Evolutionary conservation across 2,329 filamentous ascomycete species (phyloP).

Genomic region (Fusarium brachygibbosum): DNA sequence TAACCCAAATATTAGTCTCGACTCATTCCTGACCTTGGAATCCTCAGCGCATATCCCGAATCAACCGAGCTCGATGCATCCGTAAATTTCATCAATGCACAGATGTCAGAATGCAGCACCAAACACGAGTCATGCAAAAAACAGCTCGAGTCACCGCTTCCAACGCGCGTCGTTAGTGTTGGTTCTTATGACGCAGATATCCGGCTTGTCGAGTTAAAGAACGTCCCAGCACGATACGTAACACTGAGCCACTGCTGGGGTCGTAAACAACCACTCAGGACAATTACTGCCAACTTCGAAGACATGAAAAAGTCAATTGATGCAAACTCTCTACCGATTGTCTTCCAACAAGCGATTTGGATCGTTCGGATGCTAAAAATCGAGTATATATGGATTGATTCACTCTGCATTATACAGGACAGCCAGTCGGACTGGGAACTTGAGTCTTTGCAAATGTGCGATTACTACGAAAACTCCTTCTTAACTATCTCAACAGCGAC

Average conservation of each 20-base stretch:
- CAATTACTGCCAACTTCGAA: rapidly evolving
- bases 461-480: background rate
- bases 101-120: too few relatives aligned
- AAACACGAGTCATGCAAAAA: too few relatives aligned
- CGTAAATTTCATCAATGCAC: too few relatives aligned
- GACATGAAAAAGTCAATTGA: rapidly evolving
- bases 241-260: slow-evolving; percentile 4
- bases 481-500: background rate
- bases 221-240: background rate
- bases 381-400: background rate
- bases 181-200: too few relatives aligned
- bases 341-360: background rate
- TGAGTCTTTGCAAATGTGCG: background rate
- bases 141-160: too few relatives aligned
- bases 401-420: background rate
- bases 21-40: too few relatives aligned
- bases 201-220: too few relatives aligned
- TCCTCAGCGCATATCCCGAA: too few relatives aligned
- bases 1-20: too few relatives aligned
- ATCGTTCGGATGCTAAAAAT: background rate
- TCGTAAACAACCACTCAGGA: background rate
- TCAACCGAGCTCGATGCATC: too few relatives aligned
- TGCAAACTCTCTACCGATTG: background rate
- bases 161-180: too few relatives aligned
- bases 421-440: background rate